These are phyloP conservation scores for Fusarium sp. DNA, from an alignment of 2,329 filamentous ascomycete species.

Conservation along the genomic window DNA sequence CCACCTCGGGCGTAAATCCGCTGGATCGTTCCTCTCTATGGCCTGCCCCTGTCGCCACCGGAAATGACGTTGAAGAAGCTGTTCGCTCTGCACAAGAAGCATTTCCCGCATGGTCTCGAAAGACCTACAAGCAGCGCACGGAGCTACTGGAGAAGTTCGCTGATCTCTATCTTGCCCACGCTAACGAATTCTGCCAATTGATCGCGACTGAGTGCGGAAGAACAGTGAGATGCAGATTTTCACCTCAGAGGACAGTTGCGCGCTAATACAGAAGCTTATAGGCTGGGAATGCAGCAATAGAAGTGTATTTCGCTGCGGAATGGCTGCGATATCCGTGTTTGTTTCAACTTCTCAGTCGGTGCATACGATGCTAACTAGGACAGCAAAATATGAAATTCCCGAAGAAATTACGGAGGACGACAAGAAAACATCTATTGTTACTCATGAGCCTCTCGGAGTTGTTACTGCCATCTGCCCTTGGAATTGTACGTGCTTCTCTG, in stretches of 20 bases:
- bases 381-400: background rate
- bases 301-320: background rate
- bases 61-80: background rate
- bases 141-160: background rate
- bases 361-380: background rate
- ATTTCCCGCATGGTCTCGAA: background rate
- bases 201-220: background rate
- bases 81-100: background rate
- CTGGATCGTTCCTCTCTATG: background rate
- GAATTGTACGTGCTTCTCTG: background rate
- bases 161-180: background rate
- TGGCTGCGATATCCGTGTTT: conserved; percentile 1
- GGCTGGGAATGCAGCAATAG: background rate
- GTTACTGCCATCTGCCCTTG: conserved; percentile 5
- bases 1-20: background rate
- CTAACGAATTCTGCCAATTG: background rate
- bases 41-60: background rate
- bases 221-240: background rate
- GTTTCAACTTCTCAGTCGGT: background rate
- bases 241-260: background rate
- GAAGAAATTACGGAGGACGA: background rate
- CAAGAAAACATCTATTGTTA: background rate
- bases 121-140: background rate
- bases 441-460: background rate
- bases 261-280: background rate